Base-by-base conservation (phyloP, 2,329 filamentous ascomycete species). In the Fragosphaeria purpurea region DNA sequence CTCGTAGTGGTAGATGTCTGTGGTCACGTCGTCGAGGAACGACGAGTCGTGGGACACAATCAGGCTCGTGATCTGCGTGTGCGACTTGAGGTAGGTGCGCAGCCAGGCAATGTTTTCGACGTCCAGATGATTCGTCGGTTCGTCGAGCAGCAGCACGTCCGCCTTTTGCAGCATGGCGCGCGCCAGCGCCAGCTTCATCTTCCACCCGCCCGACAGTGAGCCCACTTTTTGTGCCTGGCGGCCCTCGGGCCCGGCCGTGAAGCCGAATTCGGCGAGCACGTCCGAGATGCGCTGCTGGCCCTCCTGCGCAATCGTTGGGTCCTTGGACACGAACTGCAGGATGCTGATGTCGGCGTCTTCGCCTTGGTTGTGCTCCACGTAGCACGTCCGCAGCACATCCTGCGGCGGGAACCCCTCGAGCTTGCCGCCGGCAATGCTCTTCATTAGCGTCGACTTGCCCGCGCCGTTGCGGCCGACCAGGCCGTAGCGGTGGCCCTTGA, bases 1-100 rank as follows among this genome's bases (percentile, higher is more conserved):
- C 69, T 98, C 93, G 70, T 98, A 98, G 73, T 98, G 93, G 73
- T 96, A 96, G 63, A 98, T 96, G 65, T 98, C 93, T 6, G 93
- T 98, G 63, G 91, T 97, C 58, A 98, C 90, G 57, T 91, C 89
- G 65, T 98, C 93, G 52, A 98, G 73, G 79, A 98, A 98, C 30
- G 86, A 85, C 4, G 91, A 97, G 78, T 98, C 93, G 86, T 98
- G 93, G 65, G 87, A 94, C 59, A 98, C 93, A 63, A 98, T 97
- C 72, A 98, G 74, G 64, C 88, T 95, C 54, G 93, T 98, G 64
- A 97, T 97, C 47, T 97, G 88, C 6, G 88, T 86, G 71, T 98
- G 89, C n/a, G 79, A 79, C 77, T 94, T 95, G 61, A 98, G 81
- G 67, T 98, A 98, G 59, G 89, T 84, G 67, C 96, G 85, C 45